These are phyloP conservation scores for Naganishia antarctica DNA, from an alignment of 768 basidiomycete genomes.

Conservation along the genomic window DNA sequence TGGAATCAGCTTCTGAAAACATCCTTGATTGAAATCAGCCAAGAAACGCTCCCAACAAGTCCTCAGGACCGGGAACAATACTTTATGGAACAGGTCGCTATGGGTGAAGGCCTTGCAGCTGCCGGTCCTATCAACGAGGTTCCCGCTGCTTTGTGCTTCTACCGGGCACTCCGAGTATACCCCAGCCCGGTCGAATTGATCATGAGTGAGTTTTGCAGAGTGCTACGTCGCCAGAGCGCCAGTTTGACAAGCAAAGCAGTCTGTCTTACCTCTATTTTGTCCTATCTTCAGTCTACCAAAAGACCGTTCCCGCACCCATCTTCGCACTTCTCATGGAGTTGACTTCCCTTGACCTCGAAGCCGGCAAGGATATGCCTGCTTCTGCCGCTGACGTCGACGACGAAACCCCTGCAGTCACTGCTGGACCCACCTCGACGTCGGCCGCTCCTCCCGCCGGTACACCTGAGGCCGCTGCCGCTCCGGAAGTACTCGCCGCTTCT, in stretches of 20 bases:
- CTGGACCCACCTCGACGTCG: conserved; percentile 2
- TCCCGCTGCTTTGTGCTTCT: conserved; percentile 82
- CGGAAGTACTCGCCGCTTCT: conserved; percentile 20
- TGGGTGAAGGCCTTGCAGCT: conserved; percentile 75
- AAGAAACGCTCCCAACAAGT: conserved; percentile 64
- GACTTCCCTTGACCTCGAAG: conserved; percentile 70
- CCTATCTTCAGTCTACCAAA: conserved; percentile 63
- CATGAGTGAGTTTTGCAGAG: conserved; percentile 54
- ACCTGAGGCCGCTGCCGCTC: conserved; percentile 15
- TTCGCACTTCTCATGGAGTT: conserved; percentile 56
- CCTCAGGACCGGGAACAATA: conserved; percentile 77
- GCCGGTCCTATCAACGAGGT: conserved; percentile 73
- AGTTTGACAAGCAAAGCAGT: no score
- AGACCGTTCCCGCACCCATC: conserved; percentile 68
- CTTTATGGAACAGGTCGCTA: conserved; percentile 82
- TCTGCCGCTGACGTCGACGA: conserved; percentile 20
- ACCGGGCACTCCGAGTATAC: conserved; percentile 87
- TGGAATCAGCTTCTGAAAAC: conserved; percentile 52
- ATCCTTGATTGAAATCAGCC: conserved; percentile 63
- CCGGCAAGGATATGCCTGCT: conserved; percentile 13
- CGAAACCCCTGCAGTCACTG: conserved; percentile 1
- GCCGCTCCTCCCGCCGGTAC: conserved; percentile 18
- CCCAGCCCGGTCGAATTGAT: conserved; percentile 91
- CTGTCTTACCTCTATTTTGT: neutral
- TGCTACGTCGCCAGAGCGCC: no score